Evolutionary conservation across 306 rosid species (phyloP).

Genomic region (Prunus persica): DNA sequence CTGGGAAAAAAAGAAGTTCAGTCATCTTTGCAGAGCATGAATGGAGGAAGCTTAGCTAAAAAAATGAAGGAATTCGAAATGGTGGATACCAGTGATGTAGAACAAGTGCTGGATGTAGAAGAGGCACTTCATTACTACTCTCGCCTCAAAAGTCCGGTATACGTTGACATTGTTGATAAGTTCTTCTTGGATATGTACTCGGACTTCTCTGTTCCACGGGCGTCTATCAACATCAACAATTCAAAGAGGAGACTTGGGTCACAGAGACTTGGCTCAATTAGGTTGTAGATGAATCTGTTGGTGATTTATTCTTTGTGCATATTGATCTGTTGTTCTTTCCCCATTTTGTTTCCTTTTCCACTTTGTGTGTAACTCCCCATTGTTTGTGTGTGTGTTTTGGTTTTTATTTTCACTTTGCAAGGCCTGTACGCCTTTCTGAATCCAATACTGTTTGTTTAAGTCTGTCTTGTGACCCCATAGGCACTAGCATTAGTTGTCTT

Average conservation of each 20-base stretch:
- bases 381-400: conserved; percentile 19
- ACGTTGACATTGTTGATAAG: conserved; percentile 79
- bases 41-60: conserved; percentile 42
- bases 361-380: conserved; percentile 16
- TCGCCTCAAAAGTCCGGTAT: conserved; percentile 74
- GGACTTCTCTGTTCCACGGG: conserved; percentile 48
- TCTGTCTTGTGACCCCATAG: background rate
- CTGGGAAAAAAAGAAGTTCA: conserved; percentile 34
- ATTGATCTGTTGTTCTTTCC: conserved; percentile 28
- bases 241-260: conserved; percentile 38
- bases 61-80: conserved; percentile 81
- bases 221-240: conserved; percentile 34
- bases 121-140: conserved; percentile 94
- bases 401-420: conserved; percentile 15
- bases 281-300: conserved; percentile 34
- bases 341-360: conserved; percentile 17
- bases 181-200: conserved; percentile 73
- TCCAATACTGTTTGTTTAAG: conserved; percentile 20
- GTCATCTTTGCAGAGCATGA: conserved; percentile 23
- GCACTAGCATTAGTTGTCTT: too few relatives aligned
- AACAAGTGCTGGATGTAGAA: conserved; percentile 82
- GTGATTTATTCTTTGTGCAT: conserved; percentile 29
- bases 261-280: conserved; percentile 46
- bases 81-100: conserved; percentile 69
- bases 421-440: conserved; percentile 10